Evolutionary conservation across 805 yeast genomes (phyloP).

Genomic region (Candida ipomoeae): DNA sequence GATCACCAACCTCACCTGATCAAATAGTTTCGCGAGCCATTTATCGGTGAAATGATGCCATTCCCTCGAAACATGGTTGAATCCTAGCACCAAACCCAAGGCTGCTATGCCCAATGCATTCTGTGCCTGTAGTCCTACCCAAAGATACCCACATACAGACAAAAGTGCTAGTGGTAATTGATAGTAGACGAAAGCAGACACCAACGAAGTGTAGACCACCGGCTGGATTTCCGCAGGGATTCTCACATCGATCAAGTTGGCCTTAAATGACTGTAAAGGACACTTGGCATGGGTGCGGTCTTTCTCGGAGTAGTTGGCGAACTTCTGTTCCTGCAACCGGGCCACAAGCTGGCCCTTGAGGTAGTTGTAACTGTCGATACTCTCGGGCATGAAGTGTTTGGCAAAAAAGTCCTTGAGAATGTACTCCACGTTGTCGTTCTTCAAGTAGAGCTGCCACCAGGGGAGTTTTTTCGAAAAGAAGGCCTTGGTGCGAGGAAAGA

Average conservation of each 20-base stretch:
- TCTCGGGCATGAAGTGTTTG: slow-evolving; percentile 32
- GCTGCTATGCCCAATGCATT: slow-evolving; percentile 30
- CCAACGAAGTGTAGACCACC: slow-evolving; percentile 26
- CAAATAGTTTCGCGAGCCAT: slow-evolving; percentile 31
- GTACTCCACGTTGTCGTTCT: slow-evolving; percentile 42
- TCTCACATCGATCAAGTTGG: slow-evolving; percentile 25
- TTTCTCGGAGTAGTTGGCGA: slow-evolving; percentile 17
- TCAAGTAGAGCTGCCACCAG: slow-evolving; percentile 42
- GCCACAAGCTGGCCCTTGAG: slow-evolving; percentile 35
- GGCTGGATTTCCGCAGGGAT: slow-evolving; percentile 36
- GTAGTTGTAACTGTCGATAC: slow-evolving; percentile 37
- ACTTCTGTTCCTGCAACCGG: slow-evolving; percentile 25
- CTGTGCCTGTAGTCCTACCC: slow-evolving; percentile 31
- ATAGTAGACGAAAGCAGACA: slow-evolving; percentile 29
- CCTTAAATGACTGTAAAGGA: slow-evolving; percentile 30
- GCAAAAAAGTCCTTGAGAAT: slow-evolving; percentile 37
- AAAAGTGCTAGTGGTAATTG: slow-evolving; percentile 36
- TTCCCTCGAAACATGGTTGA: slow-evolving; percentile 34
- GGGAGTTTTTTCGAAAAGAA: slow-evolving; percentile 29
- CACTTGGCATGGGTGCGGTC: slow-evolving; percentile 15
- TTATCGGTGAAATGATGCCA: slow-evolving; percentile 29
- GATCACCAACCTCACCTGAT: slow-evolving; percentile 32
- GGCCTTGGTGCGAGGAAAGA: slow-evolving; percentile 28
- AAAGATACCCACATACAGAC: slow-evolving; percentile 28
- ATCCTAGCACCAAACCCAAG: slow-evolving; percentile 40